These are phyloP conservation scores for Graphilbum fragrans DNA, from an alignment of 2,329 filamentous ascomycete genomes.

Conservation along the genomic window DNA sequence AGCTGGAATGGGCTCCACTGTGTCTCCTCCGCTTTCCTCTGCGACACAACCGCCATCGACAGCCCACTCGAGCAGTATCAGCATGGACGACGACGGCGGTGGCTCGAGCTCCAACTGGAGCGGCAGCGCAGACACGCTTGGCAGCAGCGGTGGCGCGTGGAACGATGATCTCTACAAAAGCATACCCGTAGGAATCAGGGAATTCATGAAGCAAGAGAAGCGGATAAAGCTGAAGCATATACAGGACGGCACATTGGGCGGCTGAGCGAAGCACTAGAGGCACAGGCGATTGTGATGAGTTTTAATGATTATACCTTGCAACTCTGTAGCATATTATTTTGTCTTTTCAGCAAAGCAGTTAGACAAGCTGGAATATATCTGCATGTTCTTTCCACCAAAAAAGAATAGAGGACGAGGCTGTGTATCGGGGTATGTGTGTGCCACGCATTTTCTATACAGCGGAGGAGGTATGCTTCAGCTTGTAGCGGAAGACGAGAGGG, in stretches of 20 bases:
- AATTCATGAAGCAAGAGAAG: slow-evolving; percentile 98
- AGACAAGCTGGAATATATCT: too few relatives aligned
- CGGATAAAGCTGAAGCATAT: slow-evolving; percentile 64
- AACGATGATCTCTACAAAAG: slow-evolving; percentile 61
- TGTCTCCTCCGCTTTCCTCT: background rate
- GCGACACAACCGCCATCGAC: background rate
- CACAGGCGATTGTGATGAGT: too few relatives aligned
- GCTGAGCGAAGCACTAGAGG: too few relatives aligned
- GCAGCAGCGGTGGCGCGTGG: slow-evolving; percentile 18
- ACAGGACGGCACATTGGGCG: slow-evolving; percentile 37
- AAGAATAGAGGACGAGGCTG: too few relatives aligned
- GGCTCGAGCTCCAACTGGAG: slow-evolving; percentile 61
- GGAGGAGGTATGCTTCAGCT: too few relatives aligned
- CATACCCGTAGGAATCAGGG: slow-evolving; percentile 83
- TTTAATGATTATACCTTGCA: too few relatives aligned
- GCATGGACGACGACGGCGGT: slow-evolving; percentile 72
- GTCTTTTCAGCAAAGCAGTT: too few relatives aligned
- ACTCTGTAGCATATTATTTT: too few relatives aligned
- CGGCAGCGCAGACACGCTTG: slow-evolving; percentile 14
- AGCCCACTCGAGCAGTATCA: slow-evolving; percentile 23
- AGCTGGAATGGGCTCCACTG: slow-evolving; percentile 7
- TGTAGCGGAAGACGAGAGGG: too few relatives aligned
- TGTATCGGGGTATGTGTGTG: too few relatives aligned
- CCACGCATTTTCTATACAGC: too few relatives aligned
- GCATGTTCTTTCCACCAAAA: too few relatives aligned